phyloP scores from a whole-genome alignment of 108 stramenopile species.

The Cyclotella kingstonii region DNA sequence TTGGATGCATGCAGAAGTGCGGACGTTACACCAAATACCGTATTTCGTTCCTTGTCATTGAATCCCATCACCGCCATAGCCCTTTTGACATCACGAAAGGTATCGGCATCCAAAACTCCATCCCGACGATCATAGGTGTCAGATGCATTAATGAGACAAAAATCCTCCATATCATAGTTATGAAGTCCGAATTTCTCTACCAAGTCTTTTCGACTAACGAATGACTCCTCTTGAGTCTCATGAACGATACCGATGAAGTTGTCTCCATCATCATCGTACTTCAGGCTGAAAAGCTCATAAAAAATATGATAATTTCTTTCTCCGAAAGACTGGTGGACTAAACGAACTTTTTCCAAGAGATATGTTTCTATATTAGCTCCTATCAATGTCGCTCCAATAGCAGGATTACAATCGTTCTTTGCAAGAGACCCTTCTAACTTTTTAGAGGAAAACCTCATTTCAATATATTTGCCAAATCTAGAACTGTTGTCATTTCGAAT shows the following conservation, averaged over 20 bases:
- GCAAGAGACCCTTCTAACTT: too few relatives aligned
- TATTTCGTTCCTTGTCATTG: constrained; percentile 48
- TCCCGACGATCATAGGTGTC: constrained; percentile 82
- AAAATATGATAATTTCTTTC: constrained; percentile 87
- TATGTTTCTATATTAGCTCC: constrained; percentile 83
- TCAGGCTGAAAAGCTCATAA: constrained; percentile 56
- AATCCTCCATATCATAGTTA: constrained; percentile 68
- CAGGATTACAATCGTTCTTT: too few relatives aligned
- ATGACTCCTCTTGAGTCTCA: background rate
- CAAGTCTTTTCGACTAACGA: background rate
- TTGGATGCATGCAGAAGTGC: constrained; percentile 90
- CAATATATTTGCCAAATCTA: constrained; percentile 82
- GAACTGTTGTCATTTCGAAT: constrained; percentile 87
- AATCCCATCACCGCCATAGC: constrained; percentile 71
- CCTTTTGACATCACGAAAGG: constrained; percentile 56
- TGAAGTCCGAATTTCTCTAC: constrained; percentile 29
- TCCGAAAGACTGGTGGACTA: constrained; percentile 53
- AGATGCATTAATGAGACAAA: constrained; percentile 60
- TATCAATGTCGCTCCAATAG: constrained; percentile 27
- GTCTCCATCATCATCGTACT: constrained; percentile 30
- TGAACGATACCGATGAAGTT: background rate
- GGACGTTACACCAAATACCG: constrained; percentile 63
- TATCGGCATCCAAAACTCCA: constrained; percentile 78
- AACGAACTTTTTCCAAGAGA: constrained; percentile 76
- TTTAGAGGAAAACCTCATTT: constrained; percentile 43